A percentile compares a stretch with the other conserved stretches of the same genome.
Evolutionary conservation across 2,329 filamentous ascomycete species (phyloP).

Genomic region (Massarina eburnea): DNA sequence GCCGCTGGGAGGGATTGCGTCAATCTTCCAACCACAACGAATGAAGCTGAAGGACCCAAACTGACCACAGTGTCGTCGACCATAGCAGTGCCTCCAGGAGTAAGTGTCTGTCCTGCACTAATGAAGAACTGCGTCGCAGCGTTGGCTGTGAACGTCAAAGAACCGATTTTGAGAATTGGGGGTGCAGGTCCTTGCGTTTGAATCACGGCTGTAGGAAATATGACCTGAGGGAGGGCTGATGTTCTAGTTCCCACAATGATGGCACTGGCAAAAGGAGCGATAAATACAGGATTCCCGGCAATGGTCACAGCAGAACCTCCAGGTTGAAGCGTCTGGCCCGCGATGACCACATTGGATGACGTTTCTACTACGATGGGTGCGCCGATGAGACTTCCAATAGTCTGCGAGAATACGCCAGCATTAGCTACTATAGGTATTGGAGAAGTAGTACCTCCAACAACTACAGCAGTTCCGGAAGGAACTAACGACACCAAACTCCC

Average conservation of each 20-base stretch:
- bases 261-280: slow-evolving; percentile 31
- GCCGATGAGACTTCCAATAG: slow-evolving; percentile 29
- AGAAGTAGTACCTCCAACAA: slow-evolving; percentile 36
- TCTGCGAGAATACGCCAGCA: slow-evolving; percentile 31
- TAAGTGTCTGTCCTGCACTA: slow-evolving; percentile 40
- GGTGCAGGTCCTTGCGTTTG: slow-evolving; percentile 18
- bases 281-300: slow-evolving; percentile 34
- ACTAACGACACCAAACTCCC: slow-evolving; percentile 37
- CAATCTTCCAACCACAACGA: slow-evolving; percentile 44
- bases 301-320: slow-evolving; percentile 40
- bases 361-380: slow-evolving; percentile 33
- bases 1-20: slow-evolving; percentile 33
- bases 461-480: slow-evolving; percentile 40
- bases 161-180: slow-evolving; percentile 46
- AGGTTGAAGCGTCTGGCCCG: slow-evolving; percentile 37
- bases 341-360: slow-evolving; percentile 37
- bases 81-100: slow-evolving; percentile 43
- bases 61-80: slow-evolving; percentile 44
- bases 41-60: slow-evolving; percentile 42
- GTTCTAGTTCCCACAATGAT: slow-evolving; percentile 31
- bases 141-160: slow-evolving; percentile 45
- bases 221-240: slow-evolving; percentile 21
- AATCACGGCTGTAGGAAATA: slow-evolving; percentile 3
- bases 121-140: slow-evolving; percentile 51
- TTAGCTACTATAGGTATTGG: slow-evolving; percentile 20